A percentile compares a stretch with the other conserved stretches of the same genome.
Conservation (phyloP, 225 moss, liverwort and hornwort genomes). For the Ulota crispa region DNA sequence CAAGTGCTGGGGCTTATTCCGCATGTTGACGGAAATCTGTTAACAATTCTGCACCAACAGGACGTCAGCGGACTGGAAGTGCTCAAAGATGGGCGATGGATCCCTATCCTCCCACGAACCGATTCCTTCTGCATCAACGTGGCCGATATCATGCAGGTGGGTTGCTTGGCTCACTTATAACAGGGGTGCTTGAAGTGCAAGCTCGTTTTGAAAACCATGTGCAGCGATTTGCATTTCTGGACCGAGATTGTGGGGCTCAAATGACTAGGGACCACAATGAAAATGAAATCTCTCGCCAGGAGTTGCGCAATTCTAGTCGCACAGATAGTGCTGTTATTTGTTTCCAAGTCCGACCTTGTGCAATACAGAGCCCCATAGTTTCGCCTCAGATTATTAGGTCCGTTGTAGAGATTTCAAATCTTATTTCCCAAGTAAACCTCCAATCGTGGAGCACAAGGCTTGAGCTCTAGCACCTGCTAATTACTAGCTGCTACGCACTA, state of each 20-base stretch:
- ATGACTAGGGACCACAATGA: background rate
- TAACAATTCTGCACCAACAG: slow-evolving; percentile 52
- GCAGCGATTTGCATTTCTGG: background rate
- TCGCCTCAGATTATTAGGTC: background rate
- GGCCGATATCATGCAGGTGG: slow-evolving; percentile 54
- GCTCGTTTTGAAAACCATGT: background rate
- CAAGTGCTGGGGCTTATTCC: slow-evolving; percentile 42
- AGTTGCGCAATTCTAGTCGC: background rate
- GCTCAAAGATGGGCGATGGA: slow-evolving; percentile 45
- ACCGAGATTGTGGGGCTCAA: background rate
- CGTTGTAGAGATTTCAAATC: background rate
- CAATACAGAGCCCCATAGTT: background rate
- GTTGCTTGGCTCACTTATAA: background rate
- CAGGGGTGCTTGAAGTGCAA: background rate
- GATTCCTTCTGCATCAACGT: slow-evolving; percentile 55
- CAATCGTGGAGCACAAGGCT: background rate
- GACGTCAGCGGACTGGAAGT: slow-evolving; percentile 56
- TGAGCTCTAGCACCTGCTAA: background rate
- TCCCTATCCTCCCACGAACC: slow-evolving; percentile 20
- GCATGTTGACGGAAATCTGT: slow-evolving; percentile 46
- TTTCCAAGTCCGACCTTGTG: background rate
- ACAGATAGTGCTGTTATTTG: background rate
- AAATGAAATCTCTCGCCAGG: background rate
- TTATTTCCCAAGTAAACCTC: background rate
- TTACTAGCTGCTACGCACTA: background rate